Conservation (phyloP, 23 red algal genomes). For the Chondrus crispus region DNA sequence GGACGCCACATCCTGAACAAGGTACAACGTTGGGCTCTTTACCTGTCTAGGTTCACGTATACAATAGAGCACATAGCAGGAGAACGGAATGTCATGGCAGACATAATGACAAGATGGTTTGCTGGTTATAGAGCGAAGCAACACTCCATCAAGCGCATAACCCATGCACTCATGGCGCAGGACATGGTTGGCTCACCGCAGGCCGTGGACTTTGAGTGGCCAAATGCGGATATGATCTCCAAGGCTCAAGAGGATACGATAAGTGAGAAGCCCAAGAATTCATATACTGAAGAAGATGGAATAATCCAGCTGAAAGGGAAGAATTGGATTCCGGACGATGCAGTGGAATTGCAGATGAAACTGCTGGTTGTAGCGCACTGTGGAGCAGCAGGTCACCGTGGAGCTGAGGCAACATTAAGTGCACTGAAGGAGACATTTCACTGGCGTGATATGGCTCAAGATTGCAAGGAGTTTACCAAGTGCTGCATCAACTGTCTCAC, state of each 20-base stretch:
- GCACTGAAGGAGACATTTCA: neutral
- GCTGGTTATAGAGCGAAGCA: neutral
- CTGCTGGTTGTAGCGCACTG: neutral
- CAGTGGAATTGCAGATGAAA: neutral
- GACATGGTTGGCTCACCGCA: neutral
- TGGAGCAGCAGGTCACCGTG: slow-evolving; percentile 4
- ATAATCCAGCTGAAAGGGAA: neutral
- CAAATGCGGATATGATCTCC: neutral
- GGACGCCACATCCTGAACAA: slow-evolving; percentile 18
- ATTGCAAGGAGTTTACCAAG: neutral
- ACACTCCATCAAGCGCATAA: neutral
- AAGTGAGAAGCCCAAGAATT: neutral
- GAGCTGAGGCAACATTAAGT: neutral
- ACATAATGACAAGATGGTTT: slow-evolving; percentile 38
- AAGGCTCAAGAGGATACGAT: neutral
- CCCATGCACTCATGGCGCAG: neutral
- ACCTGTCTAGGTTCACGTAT: slow-evolving; percentile 19
- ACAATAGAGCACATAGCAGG: slow-evolving; percentile 4
- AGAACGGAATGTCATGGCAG: slow-evolving; percentile 1
- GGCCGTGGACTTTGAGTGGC: neutral
- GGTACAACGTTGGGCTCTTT: slow-evolving; percentile 36
- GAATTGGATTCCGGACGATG: slow-evolving; percentile 14
- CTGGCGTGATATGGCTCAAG: neutral
- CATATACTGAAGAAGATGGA: neutral
- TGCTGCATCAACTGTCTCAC: neutral